These are phyloP conservation scores for Sporothrix schenckii DNA, from an alignment of 2,329 filamentous ascomycete genomes.

Conservation along the genomic window DNA sequence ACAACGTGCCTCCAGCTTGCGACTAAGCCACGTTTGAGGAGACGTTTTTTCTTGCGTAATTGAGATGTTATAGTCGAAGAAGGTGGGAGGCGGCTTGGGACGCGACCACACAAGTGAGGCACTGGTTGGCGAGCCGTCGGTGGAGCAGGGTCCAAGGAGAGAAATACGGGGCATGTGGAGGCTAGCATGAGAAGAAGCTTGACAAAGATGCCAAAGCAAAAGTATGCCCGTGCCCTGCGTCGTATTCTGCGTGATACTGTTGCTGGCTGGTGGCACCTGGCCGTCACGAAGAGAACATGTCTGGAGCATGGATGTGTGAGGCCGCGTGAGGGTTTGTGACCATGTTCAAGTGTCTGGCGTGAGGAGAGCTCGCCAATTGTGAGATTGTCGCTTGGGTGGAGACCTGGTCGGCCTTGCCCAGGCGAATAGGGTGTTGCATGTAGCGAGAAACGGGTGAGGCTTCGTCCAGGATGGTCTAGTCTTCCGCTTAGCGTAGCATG, in stretches of 20 bases:
- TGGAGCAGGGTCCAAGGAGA: background rate
- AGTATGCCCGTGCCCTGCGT: background rate
- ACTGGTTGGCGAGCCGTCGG: too few species aligned
- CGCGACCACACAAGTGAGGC: slow-evolving; percentile 17
- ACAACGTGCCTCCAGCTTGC: background rate
- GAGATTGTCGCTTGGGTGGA: slow-evolving; percentile 27
- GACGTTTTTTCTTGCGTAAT: background rate
- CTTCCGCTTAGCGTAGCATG: slow-evolving; percentile 28
- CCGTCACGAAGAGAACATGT: background rate
- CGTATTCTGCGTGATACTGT: background rate
- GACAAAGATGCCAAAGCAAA: background rate
- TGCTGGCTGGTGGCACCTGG: background rate
- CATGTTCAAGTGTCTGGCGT: background rate
- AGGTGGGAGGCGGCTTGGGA: background rate
- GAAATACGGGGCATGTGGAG: background rate
- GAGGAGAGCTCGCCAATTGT: slow-evolving; percentile 25
- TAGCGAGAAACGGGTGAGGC: slow-evolving; percentile 34
- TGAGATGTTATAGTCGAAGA: background rate
- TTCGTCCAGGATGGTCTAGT: slow-evolving; percentile 27
- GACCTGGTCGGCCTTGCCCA: slow-evolving; percentile 26
- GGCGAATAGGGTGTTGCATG: slow-evolving; percentile 38
- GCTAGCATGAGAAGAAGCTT: background rate
- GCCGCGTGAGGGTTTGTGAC: background rate
- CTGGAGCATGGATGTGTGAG: background rate
- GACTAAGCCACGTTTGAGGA: background rate